Base-by-base conservation (phyloP, 2,329 filamentous ascomycete species). In the Colletotrichum sp. region DNA sequence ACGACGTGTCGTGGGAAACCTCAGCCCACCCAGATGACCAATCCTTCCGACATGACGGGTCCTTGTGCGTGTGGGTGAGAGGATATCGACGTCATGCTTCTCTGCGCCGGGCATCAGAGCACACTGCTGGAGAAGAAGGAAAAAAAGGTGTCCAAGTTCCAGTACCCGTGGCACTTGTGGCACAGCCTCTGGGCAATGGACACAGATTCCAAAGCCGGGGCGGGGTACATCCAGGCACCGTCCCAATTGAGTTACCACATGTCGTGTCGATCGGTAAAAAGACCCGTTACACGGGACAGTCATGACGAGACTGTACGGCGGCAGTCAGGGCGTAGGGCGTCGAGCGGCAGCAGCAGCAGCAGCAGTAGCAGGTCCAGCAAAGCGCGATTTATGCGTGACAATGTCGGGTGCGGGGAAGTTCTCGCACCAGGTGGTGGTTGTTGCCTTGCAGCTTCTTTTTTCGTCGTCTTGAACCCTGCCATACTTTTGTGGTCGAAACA, bases 311-410 rank as follows among this genome's bases (percentile, higher is more conserved):
- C 39, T 55, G 69, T 59, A 72, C 15, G 70, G 57, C 44, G 52
- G 57, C 71, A 69, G 72, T 67, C 52, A 72, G 63, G 57, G 69
- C 62, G 72, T 60, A 72, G 63, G 57, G 69, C 63, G 72, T 60
- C 34, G 18, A 69, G 21, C 60, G 62, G 52, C 36, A 8, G 36
- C 36, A 12, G 39, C 18, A 8, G 39, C 18, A 49, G 39, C n/a
- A 49, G n/a, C 44, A 49, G n/a, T 12, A 49, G 44, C 62, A 66
- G 52, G 24, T 67, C 28, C 13, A 52, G 59, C 62, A 49, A 26
- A 75, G 73, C 73, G 73, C 63, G 69, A 64, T 75, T 75, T 68
- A 68, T 72, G 73, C 73, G 68, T 76, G 57, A 26, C 73, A 76
- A 24, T 21, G 44, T 62, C 52, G 30, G 36, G 63, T 69, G 57